A percentile compares a stretch with the other conserved stretches of the same genome.
These are phyloP conservation scores for Quercus berberidifolia DNA, from an alignment of 306 rosid genomes.

Conservation along the genomic window DNA sequence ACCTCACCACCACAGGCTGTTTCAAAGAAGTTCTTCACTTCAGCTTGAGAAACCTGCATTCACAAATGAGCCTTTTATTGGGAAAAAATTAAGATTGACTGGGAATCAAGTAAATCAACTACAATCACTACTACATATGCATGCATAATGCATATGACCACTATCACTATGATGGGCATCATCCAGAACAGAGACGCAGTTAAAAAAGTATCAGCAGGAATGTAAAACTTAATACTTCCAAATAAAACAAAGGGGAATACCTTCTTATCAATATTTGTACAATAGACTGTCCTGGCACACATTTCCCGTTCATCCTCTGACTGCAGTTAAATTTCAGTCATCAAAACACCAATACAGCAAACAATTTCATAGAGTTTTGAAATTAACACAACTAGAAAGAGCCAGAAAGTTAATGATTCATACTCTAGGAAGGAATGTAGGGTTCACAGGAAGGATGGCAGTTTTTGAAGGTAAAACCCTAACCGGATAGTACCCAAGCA, in stretches of 20 bases:
- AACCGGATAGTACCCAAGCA: conserved; percentile 91
- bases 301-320: conserved; percentile 97
- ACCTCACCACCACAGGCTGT: conserved; percentile 96
- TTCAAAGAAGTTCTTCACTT: conserved; percentile 91
- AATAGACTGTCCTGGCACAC: conserved; percentile 92
- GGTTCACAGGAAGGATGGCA: conserved; percentile 97
- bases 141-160: not conserved
- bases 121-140: not conserved
- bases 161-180: not conserved
- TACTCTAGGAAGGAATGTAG: conserved; percentile 97
- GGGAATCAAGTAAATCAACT: conserved; percentile 8
- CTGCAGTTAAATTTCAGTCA: conserved; percentile 37
- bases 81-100: not conserved
- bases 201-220: not conserved
- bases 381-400: not conserved
- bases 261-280: conserved; percentile 97
- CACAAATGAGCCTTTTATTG: not conserved
- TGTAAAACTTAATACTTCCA: not conserved
- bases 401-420: conserved; percentile 14
- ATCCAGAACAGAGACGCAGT: not conserved
- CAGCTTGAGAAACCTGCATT: conserved; percentile 84
- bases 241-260: conserved; percentile 29
- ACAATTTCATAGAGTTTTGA: conserved; percentile 1
- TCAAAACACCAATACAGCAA: conserved; percentile 11
- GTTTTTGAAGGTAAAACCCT: conserved; percentile 97